Conservation (phyloP, 495 filamentous ascomycete genomes). For the Echria macrotheca region DNA sequence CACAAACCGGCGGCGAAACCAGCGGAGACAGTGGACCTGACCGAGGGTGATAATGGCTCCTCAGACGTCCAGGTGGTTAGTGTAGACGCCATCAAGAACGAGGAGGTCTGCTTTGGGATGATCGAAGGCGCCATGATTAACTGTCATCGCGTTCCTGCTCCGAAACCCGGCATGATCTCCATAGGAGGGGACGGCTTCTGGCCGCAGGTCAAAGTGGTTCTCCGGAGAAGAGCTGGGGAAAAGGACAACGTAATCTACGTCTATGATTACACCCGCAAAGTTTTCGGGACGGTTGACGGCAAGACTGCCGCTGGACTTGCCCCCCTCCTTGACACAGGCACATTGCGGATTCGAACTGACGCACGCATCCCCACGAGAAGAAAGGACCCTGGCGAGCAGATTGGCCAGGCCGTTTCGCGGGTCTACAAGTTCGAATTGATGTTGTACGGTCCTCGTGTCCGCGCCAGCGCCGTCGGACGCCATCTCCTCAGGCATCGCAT, state of each 20-base stretch:
- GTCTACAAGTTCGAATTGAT: conserved; percentile 61
- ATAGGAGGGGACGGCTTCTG: conserved; percentile 49
- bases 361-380: conserved; percentile 60
- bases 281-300: conserved; percentile 71
- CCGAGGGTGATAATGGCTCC: conserved; percentile 53
- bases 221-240: conserved; percentile 52
- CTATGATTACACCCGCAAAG: conserved; percentile 59
- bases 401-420: conserved; percentile 43
- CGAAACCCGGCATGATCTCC: conserved; percentile 53
- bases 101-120: conserved; percentile 83
- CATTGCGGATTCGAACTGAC: conserved; percentile 56
- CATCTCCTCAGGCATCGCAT: conserved; percentile 59
- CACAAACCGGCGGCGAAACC: conserved; percentile 13
- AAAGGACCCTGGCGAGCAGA: conserved; percentile 48
- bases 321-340: conserved; percentile 59
- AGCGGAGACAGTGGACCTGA: conserved; percentile 58
- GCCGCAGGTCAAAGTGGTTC: conserved; percentile 66
- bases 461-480: conserved; percentile 56
- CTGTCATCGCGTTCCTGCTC: conserved; percentile 58
- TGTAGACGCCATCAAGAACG: conserved; percentile 29
- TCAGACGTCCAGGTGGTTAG: conserved; percentile 38
- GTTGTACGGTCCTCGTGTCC: conserved; percentile 72
- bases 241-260: conserved; percentile 56
- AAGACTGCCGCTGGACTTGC: conserved; percentile 63
- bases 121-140: conserved; percentile 64